Conservation (phyloP, 2,329 filamentous ascomycete species). For the Drechslerella dactyloides region DNA sequence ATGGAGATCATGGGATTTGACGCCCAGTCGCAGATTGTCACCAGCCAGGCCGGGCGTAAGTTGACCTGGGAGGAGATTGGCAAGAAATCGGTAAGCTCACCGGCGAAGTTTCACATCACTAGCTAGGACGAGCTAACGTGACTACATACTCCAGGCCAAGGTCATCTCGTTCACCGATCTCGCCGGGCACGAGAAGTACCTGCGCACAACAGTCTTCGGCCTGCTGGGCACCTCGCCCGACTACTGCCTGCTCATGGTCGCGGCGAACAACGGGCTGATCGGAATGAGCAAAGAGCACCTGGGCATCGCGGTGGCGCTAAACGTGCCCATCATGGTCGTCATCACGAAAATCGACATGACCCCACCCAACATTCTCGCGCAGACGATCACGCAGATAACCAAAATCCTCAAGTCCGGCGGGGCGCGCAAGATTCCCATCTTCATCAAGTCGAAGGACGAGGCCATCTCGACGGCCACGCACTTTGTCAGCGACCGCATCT, state of each 20-base stretch:
- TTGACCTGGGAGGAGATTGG: constrained; percentile 98
- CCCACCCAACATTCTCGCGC: constrained; percentile 89
- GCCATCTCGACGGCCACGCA: constrained; percentile 92
- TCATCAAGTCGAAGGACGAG: constrained; percentile 88
- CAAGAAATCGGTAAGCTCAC: constrained; percentile 71
- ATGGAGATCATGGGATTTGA: constrained; percentile 99
- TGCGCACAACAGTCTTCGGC: constrained; percentile 95
- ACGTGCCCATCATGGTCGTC: constrained; percentile 96
- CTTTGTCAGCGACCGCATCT: constrained; percentile 93
- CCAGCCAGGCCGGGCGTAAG: constrained; percentile 80
- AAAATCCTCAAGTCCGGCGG: constrained; percentile 93
- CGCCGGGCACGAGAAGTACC: constrained; percentile 91
- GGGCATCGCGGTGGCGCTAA: constrained; percentile 89
- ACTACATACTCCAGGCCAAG: constrained; percentile 66
- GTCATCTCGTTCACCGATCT: constrained; percentile 96
- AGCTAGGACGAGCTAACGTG: neutral
- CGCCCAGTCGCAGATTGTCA: constrained; percentile 79
- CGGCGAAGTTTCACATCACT: neutral
- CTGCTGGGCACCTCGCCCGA: constrained; percentile 93
- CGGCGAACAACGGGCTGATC: constrained; percentile 93
- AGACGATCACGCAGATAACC: constrained; percentile 88
- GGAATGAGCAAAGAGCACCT: constrained; percentile 99
- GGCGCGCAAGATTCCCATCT: constrained; percentile 92
- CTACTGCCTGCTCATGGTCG: constrained; percentile 97
- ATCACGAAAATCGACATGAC: constrained; percentile 99